Percentiles rank a stretch among this genome's conserved stretches.
phyloP scores from a whole-genome alignment of 305 asterid species.

The Vinca major region DNA sequence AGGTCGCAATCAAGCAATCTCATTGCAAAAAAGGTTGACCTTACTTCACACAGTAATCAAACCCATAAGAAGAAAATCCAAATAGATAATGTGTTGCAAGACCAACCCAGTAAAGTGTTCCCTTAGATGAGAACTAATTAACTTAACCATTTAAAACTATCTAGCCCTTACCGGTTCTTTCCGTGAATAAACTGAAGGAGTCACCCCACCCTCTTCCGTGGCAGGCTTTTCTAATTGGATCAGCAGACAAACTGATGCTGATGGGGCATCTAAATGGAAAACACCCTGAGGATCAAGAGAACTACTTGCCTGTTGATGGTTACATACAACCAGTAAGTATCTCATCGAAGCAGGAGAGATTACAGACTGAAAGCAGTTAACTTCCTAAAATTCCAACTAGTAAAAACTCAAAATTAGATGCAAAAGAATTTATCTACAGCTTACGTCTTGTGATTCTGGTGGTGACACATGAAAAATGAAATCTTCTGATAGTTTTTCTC shows the following conservation, averaged over 20 bases:
- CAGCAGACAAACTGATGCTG: slow-evolving; percentile 92
- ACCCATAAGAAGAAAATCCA: not conserved
- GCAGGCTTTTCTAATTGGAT: slow-evolving; percentile 97
- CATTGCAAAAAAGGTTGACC: not conserved
- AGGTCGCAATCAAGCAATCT: not conserved
- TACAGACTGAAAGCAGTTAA: slow-evolving; percentile 2
- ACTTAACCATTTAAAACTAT: slow-evolving; percentile 16
- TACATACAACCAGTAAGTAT: slow-evolving; percentile 8
- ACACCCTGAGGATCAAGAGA: slow-evolving; percentile 64
- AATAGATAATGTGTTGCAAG: not conserved
- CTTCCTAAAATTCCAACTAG: not conserved
- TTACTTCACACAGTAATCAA: not conserved
- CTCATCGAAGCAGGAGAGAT: not conserved
- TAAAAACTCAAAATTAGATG: not conserved
- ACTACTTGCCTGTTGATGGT: slow-evolving; percentile 49
- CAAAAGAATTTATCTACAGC: slow-evolving; percentile 24
- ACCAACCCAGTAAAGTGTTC: not conserved
- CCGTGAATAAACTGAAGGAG: slow-evolving; percentile 93
- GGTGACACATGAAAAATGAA: slow-evolving; percentile 70
- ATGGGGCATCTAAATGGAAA: slow-evolving; percentile 90
- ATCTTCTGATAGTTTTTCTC: slow-evolving; percentile 98
- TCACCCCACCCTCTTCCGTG: slow-evolving; percentile 98
- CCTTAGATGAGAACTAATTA: slow-evolving; percentile 12
- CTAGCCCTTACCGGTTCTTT: slow-evolving; percentile 84
- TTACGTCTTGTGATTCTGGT: slow-evolving; percentile 72